These are phyloP conservation scores for Echinosophora koreensis DNA, from an alignment of 306 rosid genomes.

Conservation along the genomic window DNA sequence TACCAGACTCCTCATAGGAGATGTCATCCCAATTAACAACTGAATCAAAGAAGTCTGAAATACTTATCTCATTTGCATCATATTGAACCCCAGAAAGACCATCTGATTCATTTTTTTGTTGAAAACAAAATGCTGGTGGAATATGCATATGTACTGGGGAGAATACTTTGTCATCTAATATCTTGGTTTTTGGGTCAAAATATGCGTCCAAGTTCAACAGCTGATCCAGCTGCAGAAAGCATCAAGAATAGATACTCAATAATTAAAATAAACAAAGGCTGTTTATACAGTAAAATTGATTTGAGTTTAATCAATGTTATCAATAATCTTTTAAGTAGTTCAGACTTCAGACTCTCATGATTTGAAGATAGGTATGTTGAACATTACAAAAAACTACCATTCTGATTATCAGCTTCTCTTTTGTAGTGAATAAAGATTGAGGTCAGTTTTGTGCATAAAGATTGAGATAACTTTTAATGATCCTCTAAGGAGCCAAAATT, in stretches of 20 bases:
- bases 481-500: constrained; percentile 2
- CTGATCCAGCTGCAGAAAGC: constrained; percentile 48
- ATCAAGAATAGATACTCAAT: constrained; percentile 28
- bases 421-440: neutral
- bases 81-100: constrained; percentile 47
- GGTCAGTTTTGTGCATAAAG: neutral
- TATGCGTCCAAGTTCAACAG: constrained; percentile 40
- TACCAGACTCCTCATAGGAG: constrained; percentile 38
- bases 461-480: neutral
- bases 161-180: constrained; percentile 57
- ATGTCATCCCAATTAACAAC: constrained; percentile 52
- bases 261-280: constrained; percentile 17
- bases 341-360: constrained; percentile 5
- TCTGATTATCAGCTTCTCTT: neutral
- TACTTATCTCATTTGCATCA: constrained; percentile 59
- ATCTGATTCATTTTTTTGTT: constrained; percentile 45
- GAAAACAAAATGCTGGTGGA: constrained; percentile 51
- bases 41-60: constrained; percentile 59
- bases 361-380: neutral
- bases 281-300: neutral
- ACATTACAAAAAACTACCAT: constrained; percentile 11
- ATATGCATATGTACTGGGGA: constrained; percentile 66
- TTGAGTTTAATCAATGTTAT: constrained; percentile 5
- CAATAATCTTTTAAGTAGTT: neutral
- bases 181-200: constrained; percentile 47